Base-by-base conservation (phyloP, 768 basidiomycete species). In the Panellus pusillus region DNA sequence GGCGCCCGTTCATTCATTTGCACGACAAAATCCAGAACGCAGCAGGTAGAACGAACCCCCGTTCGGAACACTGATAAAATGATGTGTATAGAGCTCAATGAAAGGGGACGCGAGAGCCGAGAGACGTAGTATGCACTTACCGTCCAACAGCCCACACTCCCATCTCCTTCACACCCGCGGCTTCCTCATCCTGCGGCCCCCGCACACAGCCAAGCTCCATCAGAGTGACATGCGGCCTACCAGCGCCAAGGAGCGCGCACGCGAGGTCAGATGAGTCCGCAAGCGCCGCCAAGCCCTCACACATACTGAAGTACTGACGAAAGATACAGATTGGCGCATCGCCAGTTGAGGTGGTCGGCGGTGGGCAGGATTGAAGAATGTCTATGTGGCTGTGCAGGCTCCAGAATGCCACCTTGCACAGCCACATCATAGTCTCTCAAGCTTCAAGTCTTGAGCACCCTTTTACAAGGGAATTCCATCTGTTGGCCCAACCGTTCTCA, bases 131-230 rank as follows among this genome's bases (percentile, higher is more conserved):
- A n/a, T n/a, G n/a, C n/a, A n/a, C n/a, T n/a, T n/a, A 80, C 81
- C 71, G 71, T 44, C 67, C 69, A 41, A n/a, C 58, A 6, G 66
- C 41, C 82, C 81, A 83, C 6, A n/a, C n/a, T n/a, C n/a, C n/a
- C 86, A 90, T 63, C 71, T 91, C 8, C 72, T 91, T 14, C 87
- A 89, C 66, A 89, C 88, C 1, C 81, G 87, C 6, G 70, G 74
- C 1, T 79, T 72, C 55, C 67, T 91, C 52, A 65, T 73, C 14
- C 72, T 89, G 9, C 86, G 86, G 1, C 70, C 76, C 2, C 73
- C 73, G 64, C 72, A 4, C 70, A 66, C 48, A 68, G 61, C 13
- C 61, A 61, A 52, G n/a, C 65, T 52, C 24, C 50, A 50, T 27
- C 44, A 61, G 41, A 38, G 52, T 55, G 60, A 60, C 57, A 60